A percentile compares a stretch with the other conserved stretches of the same genome.
These are phyloP conservation scores for Geotrichum restrictum DNA, from an alignment of 1,139 yeast genomes.

Conservation along the genomic window DNA sequence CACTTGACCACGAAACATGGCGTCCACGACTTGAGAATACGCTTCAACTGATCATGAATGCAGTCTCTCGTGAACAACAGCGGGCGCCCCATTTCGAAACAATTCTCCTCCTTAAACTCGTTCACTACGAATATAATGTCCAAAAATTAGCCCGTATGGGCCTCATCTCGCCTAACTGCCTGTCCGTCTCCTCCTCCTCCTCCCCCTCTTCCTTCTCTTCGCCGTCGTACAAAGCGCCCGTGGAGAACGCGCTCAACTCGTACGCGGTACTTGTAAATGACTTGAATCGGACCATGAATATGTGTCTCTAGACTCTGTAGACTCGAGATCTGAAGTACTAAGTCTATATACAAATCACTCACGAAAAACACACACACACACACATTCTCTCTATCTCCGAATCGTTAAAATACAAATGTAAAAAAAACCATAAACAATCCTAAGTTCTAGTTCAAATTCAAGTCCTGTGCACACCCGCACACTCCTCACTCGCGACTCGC, in stretches of 20 bases:
- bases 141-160: not conserved
- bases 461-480: no score
- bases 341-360: not conserved
- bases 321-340: not conserved
- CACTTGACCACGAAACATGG: not conserved
- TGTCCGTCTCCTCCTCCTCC: not conserved
- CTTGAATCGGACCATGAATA: slow-evolving; percentile 6
- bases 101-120: slow-evolving; percentile 4
- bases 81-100: slow-evolving; percentile 5
- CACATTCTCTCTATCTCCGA: not conserved
- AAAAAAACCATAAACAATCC: no score
- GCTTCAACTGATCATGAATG: slow-evolving; percentile 22
- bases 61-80: slow-evolving; percentile 9
- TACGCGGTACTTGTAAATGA: not conserved
- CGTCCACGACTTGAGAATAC: slow-evolving; percentile 18
- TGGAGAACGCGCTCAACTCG: not conserved
- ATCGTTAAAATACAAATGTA: no score
- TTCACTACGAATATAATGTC: slow-evolving; percentile 2
- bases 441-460: no score
- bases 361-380: not conserved
- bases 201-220: no score
- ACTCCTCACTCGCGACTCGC: not conserved
- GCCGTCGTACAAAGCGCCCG: no score
- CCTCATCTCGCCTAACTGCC: not conserved
- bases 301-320: no score